Evolutionary conservation across 176 grass and related monocot species (phyloP), one percentile per base, ranked within the genome.

Genomic region (Oryza longistaminata): DNA sequence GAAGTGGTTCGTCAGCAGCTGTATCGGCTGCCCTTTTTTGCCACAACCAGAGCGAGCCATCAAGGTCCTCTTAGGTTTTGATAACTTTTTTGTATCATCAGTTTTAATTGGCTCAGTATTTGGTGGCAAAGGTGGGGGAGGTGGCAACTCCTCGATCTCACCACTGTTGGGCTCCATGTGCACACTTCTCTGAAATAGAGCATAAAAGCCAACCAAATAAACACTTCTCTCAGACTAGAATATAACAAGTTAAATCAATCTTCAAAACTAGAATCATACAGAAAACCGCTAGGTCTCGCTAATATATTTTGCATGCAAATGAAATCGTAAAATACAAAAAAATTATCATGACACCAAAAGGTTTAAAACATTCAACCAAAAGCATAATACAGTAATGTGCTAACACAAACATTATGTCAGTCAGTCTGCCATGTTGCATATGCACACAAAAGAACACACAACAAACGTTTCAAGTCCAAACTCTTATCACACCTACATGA

Each of bases 1-100:
- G 74, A 89, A 97, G 61, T 97, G 94, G 66, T 97, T 97, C 7
- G 94, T 85, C 0, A 82, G 10, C 6, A 97, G 81, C 7, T 52
- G 53, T 24, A 94, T 90, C 2, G 2, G 55, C 9, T 94, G 84
- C 10, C 94, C 94, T 22, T 46, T 87, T 45, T 29, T 88, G 3
- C 85, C 94, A 33, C 83, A 46, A 8, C 90, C 94, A 42, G 91
- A 88, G 8, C 94, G 87, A 9, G 82, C 5, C 5, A 89, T 77
- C 35, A 85, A 71, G 11, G 61, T 25, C 86, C 87, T 89, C 80
- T 87, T 92, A 22, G 83, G 81, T 69, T 93, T 98, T 4, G 37
- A 4, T 2, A 34, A 11, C 21, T 39, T 66, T 25, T 88, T 52
- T 80, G 29, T 31, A 31, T 31, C 29, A 31, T 31, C 88, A 34